Base-by-base conservation (phyloP, 1,284 basidiomycete genomes). In the Ustilago lituana region DNA sequence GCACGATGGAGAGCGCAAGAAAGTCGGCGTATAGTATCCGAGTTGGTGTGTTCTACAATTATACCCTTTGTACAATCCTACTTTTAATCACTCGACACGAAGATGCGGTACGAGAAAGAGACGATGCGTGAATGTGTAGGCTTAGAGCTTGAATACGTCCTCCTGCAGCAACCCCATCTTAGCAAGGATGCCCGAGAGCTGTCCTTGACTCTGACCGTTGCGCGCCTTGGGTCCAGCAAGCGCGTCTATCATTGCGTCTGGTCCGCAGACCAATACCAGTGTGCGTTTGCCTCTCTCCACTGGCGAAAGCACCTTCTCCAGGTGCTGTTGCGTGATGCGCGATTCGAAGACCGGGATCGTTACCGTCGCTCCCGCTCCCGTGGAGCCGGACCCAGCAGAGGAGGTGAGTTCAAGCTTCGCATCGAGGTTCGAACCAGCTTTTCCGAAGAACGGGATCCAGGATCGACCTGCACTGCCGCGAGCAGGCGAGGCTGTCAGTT, bases 141-240 rank as follows among this genome's bases (percentile, higher is more conserved):
- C 6, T 46, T 36, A 75, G 20, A 75, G 59, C 46, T 75, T 75
- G 46, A 51, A 69, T 1, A 75, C 73, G 31, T 73, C 45, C 12
- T 73, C 55, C 26, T 62, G 49, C 4, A 33, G 40, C 12, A 55
- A 44, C 0, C 61, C 57, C 27, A 74, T 51, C 5, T 20, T 20
- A 7, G 47, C 39, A 12, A 74, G 52, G 6, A 60, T 39, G 23
- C 73, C 73, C 5, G 24, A 24, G 7, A 74, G 57, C 8, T 29
- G 27, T n/a, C 73, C 70, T 41, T 73, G 70, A 12, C 32, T 38
- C 29, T 51, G 47, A 24, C 66, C 66, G 39, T 73, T 52, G 27
- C 62, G 37, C 19, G 61, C 53, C 35, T 62, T 69, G 23, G 64
- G 50, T 8, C 73, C 73, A 0, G 73, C 62, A 5, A 75, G 36